phyloP scores from a whole-genome alignment of 345 rosid species.

The Cochlearia excelsa region DNA sequence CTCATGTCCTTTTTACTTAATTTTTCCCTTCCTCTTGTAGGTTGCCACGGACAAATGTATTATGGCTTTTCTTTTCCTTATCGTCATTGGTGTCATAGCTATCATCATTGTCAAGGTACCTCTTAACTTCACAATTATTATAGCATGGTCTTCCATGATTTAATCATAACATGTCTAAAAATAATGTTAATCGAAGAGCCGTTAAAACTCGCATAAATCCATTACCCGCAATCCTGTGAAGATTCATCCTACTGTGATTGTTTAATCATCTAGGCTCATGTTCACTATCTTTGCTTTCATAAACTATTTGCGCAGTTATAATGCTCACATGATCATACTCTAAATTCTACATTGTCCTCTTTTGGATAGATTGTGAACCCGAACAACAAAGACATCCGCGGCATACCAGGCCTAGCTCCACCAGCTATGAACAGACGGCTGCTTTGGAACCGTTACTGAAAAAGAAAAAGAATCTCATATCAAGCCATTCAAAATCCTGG shows the following conservation, averaged over 20 bases:
- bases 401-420: constrained; percentile 90
- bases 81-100: constrained; percentile 78
- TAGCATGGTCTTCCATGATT: neutral
- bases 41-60: constrained; percentile 95
- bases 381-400: constrained; percentile 78
- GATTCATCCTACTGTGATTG: no score
- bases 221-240: no score
- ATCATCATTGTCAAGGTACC: constrained; percentile 89
- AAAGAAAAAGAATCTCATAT: neutral
- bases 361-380: constrained; percentile 74
- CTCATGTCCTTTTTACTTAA: constrained; percentile 26
- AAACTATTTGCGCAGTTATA: neutral
- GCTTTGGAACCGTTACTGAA: constrained; percentile 56
- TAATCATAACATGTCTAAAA: neutral
- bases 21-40: constrained; percentile 39
- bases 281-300: constrained; percentile 12
- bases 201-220: neutral
- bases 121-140: constrained; percentile 10
- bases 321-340: constrained; percentile 5
- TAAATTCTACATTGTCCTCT: constrained; percentile 8
- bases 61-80: constrained; percentile 74
- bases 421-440: constrained; percentile 75
- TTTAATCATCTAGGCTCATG: neutral
- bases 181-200: neutral
- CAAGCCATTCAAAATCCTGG: constrained; percentile 24